Evolutionary conservation across 768 basidiomycete species (phyloP), one percentile per base, ranked within the genome.

Genomic region (Termitomyces sp.): DNA sequence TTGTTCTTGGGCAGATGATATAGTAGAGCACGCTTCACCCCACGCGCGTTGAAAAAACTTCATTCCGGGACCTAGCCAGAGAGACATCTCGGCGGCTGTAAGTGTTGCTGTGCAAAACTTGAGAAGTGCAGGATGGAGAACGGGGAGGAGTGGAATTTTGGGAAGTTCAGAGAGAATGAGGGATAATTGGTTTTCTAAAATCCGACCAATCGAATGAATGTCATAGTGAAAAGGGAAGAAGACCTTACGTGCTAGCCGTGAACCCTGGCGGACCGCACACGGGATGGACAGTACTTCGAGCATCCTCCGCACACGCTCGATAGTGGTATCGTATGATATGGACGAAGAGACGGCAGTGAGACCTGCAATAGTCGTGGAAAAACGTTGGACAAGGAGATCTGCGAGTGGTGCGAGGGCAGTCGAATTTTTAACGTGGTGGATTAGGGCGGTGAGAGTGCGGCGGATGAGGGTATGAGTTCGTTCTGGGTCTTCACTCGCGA

Each of bases 391-490:
- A 3, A 92, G 60, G 10, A 80, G 60, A 17, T 88, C 82, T 2
- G 78, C 77, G 2, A 90, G 60, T 0, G 77, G 63, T 5, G 77
- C 65, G 65, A 88, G 92, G 47, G 85, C 79, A 22, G 87, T 83
- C 0, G 86, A 70, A 22, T 76, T 76, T 60, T 86, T 87, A 67
- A 87, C 85, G 62, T 96, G 92, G 64, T 96, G 94, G 19, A 88
- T 82, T 11, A 93, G 70, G 0, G 92, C 85, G 0, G 92, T 95
- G 2, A 93, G 70, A 1, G 87, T 72, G 34, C 92, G 83, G 9
- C 88, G 85, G 32, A 90, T 64, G 26, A 90, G 76, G 0, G 75
- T 82, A 55, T 75, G 77, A 1, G 82, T 77, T 17, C 65, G 55
- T 40, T 74, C 76, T 4, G 76, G 69, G 32, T 66, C 63, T 43